Evolutionary conservation across 1,139 yeast species (phyloP).

Genomic region (Geotrichum australiense): DNA sequence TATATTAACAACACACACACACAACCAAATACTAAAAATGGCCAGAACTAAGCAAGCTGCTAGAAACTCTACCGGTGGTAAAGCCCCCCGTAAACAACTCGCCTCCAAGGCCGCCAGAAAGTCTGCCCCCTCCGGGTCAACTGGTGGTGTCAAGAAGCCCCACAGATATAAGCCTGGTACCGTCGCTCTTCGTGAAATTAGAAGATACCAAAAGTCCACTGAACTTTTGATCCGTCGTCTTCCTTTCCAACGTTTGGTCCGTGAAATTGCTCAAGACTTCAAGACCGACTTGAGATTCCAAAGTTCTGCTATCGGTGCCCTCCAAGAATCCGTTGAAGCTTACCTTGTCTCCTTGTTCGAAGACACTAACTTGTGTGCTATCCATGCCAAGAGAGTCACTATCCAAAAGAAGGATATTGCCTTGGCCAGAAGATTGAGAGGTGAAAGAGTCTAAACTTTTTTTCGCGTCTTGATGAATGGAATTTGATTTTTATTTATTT

Average conservation of each 20-base stretch:
- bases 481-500: conserved; percentile 2
- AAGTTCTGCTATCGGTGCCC: conserved; percentile 97
- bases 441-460: conserved; percentile 41
- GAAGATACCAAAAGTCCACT: conserved; percentile 98
- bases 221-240: conserved; percentile 95
- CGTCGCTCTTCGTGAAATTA: conserved; percentile 97
- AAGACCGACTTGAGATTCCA: conserved; percentile 98
- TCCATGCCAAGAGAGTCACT: conserved; percentile 99
- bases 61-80: conserved; percentile 98
- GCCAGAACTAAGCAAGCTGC: conserved; percentile 99
- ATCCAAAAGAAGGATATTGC: conserved; percentile 99
- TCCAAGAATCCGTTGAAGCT: conserved; percentile 98
- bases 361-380: conserved; percentile 98
- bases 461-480: not conserved
- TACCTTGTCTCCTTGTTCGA: conserved; percentile 85
- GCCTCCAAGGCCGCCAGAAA: conserved; percentile 99
- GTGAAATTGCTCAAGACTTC: conserved; percentile 98
- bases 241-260: conserved; percentile 97
- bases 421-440: conserved; percentile 98
- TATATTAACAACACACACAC: conserved; percentile 1
- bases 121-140: conserved; percentile 67
- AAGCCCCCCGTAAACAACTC: conserved; percentile 98
- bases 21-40: conserved; percentile 42
- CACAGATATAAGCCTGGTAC: conserved; percentile 99
- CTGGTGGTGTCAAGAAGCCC: conserved; percentile 99